These are phyloP conservation scores for Globisporangium radiosum DNA, from an alignment of 352 stramenopile species.

Conservation along the genomic window DNA sequence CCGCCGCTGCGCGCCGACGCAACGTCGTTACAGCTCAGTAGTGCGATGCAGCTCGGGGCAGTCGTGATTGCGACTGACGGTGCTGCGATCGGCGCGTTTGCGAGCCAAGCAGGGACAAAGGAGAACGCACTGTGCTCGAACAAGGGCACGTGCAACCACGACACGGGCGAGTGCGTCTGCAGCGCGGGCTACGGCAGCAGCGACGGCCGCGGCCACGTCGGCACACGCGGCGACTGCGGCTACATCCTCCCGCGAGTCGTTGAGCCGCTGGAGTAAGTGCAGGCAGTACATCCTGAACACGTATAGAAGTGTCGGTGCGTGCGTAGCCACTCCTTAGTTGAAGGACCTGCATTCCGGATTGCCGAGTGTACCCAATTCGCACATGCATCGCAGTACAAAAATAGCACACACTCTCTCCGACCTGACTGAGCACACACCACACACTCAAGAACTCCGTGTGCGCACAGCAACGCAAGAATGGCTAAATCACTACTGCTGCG, in stretches of 20 bases:
- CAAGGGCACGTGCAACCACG: slow-evolving; percentile 79
- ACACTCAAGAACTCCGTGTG: too few species aligned
- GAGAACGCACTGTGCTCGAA: slow-evolving; percentile 86
- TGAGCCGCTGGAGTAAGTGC: background rate
- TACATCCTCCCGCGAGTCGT: slow-evolving; percentile 11
- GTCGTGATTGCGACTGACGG: slow-evolving; percentile 37
- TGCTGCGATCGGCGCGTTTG: slow-evolving; percentile 23
- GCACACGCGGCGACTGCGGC: slow-evolving; percentile 62
- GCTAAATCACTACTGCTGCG: background rate
- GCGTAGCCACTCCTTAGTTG: background rate
- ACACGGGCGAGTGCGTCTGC: slow-evolving; percentile 43
- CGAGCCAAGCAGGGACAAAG: slow-evolving; percentile 77
- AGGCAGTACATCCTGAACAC: too few species aligned
- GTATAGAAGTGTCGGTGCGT: background rate
- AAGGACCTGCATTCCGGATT: too few species aligned
- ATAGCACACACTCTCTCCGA: too few species aligned
- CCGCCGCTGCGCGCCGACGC: slow-evolving; percentile 33
- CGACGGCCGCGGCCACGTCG: slow-evolving; percentile 49
- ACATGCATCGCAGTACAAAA: too few species aligned
- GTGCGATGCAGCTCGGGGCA: slow-evolving; percentile 9
- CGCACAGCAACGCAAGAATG: too few species aligned
- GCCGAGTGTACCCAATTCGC: too few species aligned
- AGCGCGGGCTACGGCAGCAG: slow-evolving; percentile 44
- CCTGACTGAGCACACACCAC: too few species aligned
- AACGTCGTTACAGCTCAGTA: slow-evolving; percentile 20